phyloP scores from a whole-genome alignment of 805 yeast genomes.

The Lipomyces starkeyi region DNA sequence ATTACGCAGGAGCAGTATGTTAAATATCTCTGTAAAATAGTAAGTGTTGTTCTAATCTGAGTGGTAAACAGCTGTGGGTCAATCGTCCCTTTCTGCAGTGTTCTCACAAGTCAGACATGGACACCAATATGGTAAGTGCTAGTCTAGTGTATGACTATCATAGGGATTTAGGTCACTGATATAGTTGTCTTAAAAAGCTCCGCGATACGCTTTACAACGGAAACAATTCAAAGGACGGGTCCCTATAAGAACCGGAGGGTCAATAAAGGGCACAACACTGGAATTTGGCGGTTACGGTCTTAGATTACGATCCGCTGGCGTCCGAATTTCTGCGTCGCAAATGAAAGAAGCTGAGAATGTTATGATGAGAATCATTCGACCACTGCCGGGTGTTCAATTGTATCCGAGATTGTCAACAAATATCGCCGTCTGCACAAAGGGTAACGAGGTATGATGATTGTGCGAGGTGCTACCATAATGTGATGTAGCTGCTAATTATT shows the following conservation, averaged over 20 bases:
- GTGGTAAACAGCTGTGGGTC: not conserved
- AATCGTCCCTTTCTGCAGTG: not conserved
- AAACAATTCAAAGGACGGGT: conserved; percentile 95
- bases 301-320: conserved; percentile 86
- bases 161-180: not conserved
- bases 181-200: conserved; percentile 1
- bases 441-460: conserved; percentile 66
- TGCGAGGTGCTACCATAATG: not conserved
- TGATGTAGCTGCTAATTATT: not conserved
- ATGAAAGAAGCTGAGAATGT: conserved; percentile 89
- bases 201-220: conserved; percentile 45
- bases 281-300: conserved; percentile 85
- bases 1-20: conserved; percentile 29
- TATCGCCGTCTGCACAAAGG: conserved; percentile 91
- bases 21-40: not conserved
- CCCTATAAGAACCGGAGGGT: conserved; percentile 92
- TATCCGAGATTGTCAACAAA: conserved; percentile 83
- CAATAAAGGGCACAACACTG: conserved; percentile 82
- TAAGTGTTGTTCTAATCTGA: not conserved
- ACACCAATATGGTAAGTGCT: conserved; percentile 52
- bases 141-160: not conserved
- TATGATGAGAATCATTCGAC: conserved; percentile 81
- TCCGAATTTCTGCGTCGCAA: conserved; percentile 84
- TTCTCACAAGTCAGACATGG: conserved; percentile 33
- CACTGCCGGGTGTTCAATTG: conserved; percentile 67